A percentile compares a stretch with the other conserved stretches of the same genome.
phyloP scores from a whole-genome alignment of 129 eudicot species.

The Arctium minus region DNA sequence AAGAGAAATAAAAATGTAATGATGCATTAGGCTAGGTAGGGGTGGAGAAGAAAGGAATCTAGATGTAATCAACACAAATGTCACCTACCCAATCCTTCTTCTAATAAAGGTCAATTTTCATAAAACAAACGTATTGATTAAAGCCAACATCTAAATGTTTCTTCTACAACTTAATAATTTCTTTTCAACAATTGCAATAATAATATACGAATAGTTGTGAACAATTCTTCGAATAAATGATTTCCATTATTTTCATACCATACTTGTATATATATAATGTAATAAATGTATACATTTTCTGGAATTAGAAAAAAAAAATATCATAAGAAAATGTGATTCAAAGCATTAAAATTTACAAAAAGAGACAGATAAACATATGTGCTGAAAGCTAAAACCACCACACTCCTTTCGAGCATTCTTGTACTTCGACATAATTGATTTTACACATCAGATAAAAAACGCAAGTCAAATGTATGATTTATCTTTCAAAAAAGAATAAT shows the following conservation, averaged over 20 bases:
- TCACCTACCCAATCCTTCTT: constrained; percentile 11
- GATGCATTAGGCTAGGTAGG: constrained; percentile 22
- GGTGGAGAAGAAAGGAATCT: constrained; percentile 22
- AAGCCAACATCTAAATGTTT: neutral
- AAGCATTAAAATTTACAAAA: neutral
- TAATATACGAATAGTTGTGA: neutral
- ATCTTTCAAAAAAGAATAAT: neutral
- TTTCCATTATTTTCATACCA: neutral
- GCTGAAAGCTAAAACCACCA: neutral
- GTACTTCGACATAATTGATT: neutral
- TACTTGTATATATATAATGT: neutral
- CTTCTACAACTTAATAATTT: neutral
- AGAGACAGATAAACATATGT: neutral
- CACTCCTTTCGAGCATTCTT: neutral
- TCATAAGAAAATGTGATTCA: neutral
- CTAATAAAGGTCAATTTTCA: constrained; percentile 16
- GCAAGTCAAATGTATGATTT: neutral
- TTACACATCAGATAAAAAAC: neutral
- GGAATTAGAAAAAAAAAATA: neutral
- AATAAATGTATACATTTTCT: no score
- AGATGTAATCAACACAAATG: constrained; percentile 22
- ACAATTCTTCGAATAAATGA: neutral
- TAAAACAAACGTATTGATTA: neutral
- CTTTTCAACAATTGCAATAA: neutral
- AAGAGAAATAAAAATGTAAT: neutral